A percentile compares a stretch with the other conserved stretches of the same genome.
phyloP scores from a whole-genome alignment of 768 basidiomycete genomes.

The Pleurotus tuber-regium region DNA sequence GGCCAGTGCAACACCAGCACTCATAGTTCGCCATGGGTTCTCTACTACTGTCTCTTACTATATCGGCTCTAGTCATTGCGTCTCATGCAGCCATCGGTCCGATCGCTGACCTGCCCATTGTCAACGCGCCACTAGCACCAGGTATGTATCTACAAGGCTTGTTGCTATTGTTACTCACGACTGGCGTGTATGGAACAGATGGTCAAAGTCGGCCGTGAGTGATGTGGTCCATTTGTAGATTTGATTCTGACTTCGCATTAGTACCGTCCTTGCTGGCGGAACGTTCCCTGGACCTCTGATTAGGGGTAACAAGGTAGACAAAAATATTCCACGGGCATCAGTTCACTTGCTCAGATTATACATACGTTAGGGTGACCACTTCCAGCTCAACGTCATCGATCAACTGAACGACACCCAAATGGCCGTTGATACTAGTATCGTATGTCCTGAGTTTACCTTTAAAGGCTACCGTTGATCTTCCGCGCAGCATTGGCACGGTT shows the following conservation, averaged over 20 bases:
- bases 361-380: constrained; percentile 25
- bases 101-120: constrained; percentile 10
- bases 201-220: constrained; percentile 16
- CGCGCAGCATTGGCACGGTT: constrained; percentile 51
- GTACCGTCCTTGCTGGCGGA: not conserved
- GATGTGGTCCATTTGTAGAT: not conserved
- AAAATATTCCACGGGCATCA: not conserved
- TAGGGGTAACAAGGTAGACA: constrained; percentile 18
- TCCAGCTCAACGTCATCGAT: constrained; percentile 39
- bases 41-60: not conserved
- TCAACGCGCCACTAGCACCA: constrained; percentile 13
- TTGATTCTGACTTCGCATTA: not conserved
- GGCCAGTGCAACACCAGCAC: no score
- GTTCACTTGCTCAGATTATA: not conserved
- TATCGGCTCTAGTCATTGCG: not conserved
- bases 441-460: constrained; percentile 21
- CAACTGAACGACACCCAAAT: constrained; percentile 36
- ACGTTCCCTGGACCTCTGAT: constrained; percentile 41
- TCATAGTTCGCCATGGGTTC: not conserved
- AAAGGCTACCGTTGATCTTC: not conserved
- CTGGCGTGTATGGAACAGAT: constrained; percentile 11
- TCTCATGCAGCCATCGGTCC: constrained; percentile 8
- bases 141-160: not conserved
- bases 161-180: not conserved
- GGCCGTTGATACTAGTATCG: constrained; percentile 30